Percentiles rank a stretch among this genome's conserved stretches.
Evolutionary conservation across 1,284 basidiomycete genomes (phyloP).

Genomic region (Earliella scabrosa): DNA sequence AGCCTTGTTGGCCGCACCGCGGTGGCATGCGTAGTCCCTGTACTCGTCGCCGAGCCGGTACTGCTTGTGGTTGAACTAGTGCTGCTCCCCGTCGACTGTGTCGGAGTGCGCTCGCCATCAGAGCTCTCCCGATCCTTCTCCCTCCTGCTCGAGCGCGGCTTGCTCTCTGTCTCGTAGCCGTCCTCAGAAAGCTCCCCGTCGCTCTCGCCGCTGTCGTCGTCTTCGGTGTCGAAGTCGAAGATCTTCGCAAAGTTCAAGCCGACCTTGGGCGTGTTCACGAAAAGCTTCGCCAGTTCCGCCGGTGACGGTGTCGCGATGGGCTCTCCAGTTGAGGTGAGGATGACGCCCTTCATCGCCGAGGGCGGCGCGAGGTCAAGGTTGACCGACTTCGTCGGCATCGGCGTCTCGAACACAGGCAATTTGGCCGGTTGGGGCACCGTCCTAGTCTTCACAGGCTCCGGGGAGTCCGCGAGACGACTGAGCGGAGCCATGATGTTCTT

Average conservation of each 20-base stretch:
- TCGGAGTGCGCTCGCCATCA: conserved; percentile 30
- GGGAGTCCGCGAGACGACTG: conserved; percentile 41
- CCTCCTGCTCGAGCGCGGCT: conserved; percentile 13
- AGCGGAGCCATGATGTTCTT: conserved; percentile 67
- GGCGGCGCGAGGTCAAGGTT: conserved; percentile 39
- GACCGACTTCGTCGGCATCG: conserved; percentile 32
- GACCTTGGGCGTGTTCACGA: conserved; percentile 65
- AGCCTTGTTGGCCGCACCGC: conserved; percentile 32
- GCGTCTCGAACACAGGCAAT: conserved; percentile 43
- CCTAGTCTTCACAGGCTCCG: conserved; percentile 26
- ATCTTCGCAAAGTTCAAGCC: conserved; percentile 76
- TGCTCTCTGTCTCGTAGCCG: conserved; percentile 32
- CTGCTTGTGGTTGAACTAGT: conserved; percentile 1
- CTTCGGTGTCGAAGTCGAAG: conserved; percentile 60
- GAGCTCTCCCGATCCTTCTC: conserved; percentile 18
- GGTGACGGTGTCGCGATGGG: conserved; percentile 69
- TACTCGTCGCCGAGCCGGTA: neutral
- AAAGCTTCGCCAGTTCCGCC: conserved; percentile 63
- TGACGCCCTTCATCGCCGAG: conserved; percentile 83
- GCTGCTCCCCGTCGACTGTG: conserved; percentile 17
- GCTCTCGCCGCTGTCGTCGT: conserved; percentile 37
- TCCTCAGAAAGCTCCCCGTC: conserved; percentile 27
- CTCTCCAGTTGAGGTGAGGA: conserved; percentile 76
- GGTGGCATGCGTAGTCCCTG: neutral
- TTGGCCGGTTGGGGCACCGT: conserved; percentile 34